Conservation (phyloP, 1,284 basidiomycete species). For the Papiliotrema laurentii region DNA sequence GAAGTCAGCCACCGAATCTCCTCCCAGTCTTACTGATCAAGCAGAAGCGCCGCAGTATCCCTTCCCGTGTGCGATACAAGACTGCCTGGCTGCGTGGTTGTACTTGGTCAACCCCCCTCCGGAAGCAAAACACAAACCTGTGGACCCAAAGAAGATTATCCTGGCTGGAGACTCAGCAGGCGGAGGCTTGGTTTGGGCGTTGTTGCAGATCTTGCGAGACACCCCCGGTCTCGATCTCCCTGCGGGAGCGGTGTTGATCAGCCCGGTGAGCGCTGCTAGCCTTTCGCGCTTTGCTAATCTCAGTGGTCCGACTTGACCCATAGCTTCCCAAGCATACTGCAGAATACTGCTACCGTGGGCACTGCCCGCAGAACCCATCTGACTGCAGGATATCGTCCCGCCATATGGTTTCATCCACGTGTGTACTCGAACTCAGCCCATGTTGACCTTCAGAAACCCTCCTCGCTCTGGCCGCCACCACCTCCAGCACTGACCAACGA, state of each 20-base stretch:
- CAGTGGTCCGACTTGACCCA: conserved; percentile 76
- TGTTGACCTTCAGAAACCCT: conserved; percentile 63
- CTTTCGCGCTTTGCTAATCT: not conserved
- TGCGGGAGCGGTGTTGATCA: conserved; percentile 77
- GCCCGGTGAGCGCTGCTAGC: conserved; percentile 53
- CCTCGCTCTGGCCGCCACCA: conserved; percentile 86
- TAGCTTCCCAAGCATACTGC: conserved; percentile 77
- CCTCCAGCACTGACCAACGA: conserved; percentile 62
- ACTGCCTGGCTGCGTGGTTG: conserved; percentile 74
- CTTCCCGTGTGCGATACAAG: conserved; percentile 91
- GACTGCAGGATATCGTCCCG: conserved; percentile 63
- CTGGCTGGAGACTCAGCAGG: conserved; percentile 89
- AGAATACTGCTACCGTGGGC: conserved; percentile 74
- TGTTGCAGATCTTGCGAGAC: conserved; percentile 91
- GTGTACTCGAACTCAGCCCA: conserved; percentile 41
- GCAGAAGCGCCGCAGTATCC: conserved; percentile 81
- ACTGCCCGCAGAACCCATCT: not conserved
- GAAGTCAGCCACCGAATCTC: conserved; percentile 44
- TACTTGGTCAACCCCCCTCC: conserved; percentile 70
- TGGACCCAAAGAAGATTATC: conserved; percentile 78
- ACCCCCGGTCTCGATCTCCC: conserved; percentile 67
- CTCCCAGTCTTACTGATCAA: not conserved
- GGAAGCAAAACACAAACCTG: conserved; percentile 65
- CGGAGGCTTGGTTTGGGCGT: conserved; percentile 76
- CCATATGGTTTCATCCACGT: conserved; percentile 49